Evolutionary conservation across 768 basidiomycete genomes (phyloP).

Genomic region (Termitomyces sp.): DNA sequence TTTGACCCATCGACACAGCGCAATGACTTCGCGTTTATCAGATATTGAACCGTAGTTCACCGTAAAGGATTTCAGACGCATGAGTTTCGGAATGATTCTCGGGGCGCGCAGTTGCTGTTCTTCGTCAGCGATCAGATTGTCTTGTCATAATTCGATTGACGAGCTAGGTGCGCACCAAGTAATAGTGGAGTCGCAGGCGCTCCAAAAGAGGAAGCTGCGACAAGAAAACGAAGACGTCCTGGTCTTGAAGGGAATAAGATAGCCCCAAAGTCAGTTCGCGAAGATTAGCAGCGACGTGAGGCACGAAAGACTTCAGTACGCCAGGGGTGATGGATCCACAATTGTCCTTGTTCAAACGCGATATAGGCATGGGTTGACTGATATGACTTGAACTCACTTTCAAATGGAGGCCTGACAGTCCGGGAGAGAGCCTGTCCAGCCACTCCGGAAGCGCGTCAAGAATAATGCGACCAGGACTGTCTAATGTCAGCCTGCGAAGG

Average conservation of each 20-base stretch:
- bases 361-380: neutral
- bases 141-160: neutral
- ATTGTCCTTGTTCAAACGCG: slow-evolving; percentile 32
- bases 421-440: slow-evolving; percentile 28
- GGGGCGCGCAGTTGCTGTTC: slow-evolving; percentile 39
- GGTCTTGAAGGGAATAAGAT: slow-evolving; percentile 53
- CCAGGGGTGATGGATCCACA: slow-evolving; percentile 64
- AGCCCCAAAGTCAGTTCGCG: slow-evolving; percentile 42
- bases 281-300: slow-evolving; percentile 27
- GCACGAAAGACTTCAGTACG: slow-evolving; percentile 40
- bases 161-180: slow-evolving; percentile 35
- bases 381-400: slow-evolving; percentile 23
- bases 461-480: slow-evolving; percentile 33
- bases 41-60: slow-evolving; percentile 19
- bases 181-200: slow-evolving; percentile 40
- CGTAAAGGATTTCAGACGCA: slow-evolving; percentile 24
- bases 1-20: slow-evolving; percentile 31
- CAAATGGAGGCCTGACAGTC: slow-evolving; percentile 34
- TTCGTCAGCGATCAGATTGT: neutral
- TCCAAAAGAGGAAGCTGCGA: slow-evolving; percentile 32
- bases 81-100: slow-evolving; percentile 13
- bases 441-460: slow-evolving; percentile 39
- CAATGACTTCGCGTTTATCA: slow-evolving; percentile 15
- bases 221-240: slow-evolving; percentile 45
- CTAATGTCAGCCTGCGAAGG: slow-evolving; percentile 25